Percentiles rank a stretch among this genome's conserved stretches.
phyloP scores from a whole-genome alignment of 441 rosid species.

The Gossypium trilobum region DNA sequence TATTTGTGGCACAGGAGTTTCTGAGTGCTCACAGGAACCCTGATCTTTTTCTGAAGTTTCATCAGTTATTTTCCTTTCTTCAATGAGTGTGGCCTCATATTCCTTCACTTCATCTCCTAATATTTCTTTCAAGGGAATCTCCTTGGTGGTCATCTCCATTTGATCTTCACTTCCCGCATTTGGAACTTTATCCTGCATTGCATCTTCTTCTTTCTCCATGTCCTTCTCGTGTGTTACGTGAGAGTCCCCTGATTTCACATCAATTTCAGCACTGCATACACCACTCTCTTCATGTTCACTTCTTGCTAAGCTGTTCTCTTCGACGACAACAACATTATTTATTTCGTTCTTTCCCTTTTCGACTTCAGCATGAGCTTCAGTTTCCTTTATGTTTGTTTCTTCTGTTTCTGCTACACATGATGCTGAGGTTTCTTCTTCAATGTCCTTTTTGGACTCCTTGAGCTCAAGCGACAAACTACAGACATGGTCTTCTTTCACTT shows the following conservation, averaged over 20 bases:
- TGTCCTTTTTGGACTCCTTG: constrained; percentile 3
- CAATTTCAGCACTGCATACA: background rate
- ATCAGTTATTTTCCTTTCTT: constrained; percentile 20
- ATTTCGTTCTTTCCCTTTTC: constrained; percentile 20
- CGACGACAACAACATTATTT: constrained; percentile 12
- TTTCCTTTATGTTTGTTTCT: constrained; percentile 17
- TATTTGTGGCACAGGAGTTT: constrained; percentile 9
- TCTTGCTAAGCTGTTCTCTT: constrained; percentile 14
- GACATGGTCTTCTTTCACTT: constrained; percentile 11
- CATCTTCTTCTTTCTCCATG: constrained; percentile 11
- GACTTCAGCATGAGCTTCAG: constrained; percentile 12
- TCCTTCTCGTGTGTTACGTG: background rate
- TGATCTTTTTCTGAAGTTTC: constrained; percentile 14
- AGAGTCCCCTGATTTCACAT: constrained; percentile 17
- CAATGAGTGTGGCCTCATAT: constrained; percentile 7
- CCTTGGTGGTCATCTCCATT: background rate
- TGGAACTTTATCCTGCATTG: constrained; percentile 15
- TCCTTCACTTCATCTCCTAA: constrained; percentile 19
- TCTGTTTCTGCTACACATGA: constrained; percentile 8
- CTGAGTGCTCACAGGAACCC: constrained; percentile 11
- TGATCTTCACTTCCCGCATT: constrained; percentile 14
- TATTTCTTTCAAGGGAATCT: constrained; percentile 8
- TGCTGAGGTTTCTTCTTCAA: constrained; percentile 18
- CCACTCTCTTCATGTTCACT: constrained; percentile 8
- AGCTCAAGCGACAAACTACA: constrained; percentile 8